Base-by-base conservation (phyloP, 345 rosid species). In the Linum usitatissimum region DNA sequence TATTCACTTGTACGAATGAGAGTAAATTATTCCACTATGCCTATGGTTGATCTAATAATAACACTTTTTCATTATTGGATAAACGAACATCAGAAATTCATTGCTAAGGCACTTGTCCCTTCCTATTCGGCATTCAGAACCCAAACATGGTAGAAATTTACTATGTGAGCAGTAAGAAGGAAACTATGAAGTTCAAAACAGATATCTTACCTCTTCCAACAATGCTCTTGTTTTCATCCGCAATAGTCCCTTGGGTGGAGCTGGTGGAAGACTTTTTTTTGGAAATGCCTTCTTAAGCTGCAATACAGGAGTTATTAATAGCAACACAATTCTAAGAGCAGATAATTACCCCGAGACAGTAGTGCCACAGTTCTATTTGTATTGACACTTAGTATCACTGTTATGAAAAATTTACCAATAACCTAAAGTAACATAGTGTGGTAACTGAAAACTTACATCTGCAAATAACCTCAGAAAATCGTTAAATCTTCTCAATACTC, bases 181-280 rank as follows among this genome's bases (percentile, higher is more conserved):
- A 19, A 55, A 62, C 59, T 40, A 39, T 13, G 54, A 23, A 31
- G 55, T 54, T 42, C 20, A 58, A 58, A 61, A 64, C 70, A 68
- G 31, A 71, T 59, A 68, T 57, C 72, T 55, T 81, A 94, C 99
- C 99, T 85, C 99, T 77, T 94, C 99, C 84, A 94, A 78, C 65
- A 90, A 70, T 53, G 81, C 81, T 77, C 97, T 85, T 80, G 78
- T 94, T 80, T 85, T 94, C 83, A 90, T 66, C 49, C 90, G 95
- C 76, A 94, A 71, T 61, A 94, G 69, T 64, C 99, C 99, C 81
- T 93, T 93, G 8, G 99, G 89, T 0, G 99, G 99, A 79, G 96
- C 85, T 39, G 92, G 81, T 6, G 97, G 97, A 53, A 90, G 75
- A 69, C 23, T 77, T 68, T 90, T 93, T 79, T 68, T 86, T 21